Evolutionary conservation across 2,329 filamentous ascomycete genomes (phyloP), one percentile per base, ranked within the genome.

Genomic region (Penicillium sp.): DNA sequence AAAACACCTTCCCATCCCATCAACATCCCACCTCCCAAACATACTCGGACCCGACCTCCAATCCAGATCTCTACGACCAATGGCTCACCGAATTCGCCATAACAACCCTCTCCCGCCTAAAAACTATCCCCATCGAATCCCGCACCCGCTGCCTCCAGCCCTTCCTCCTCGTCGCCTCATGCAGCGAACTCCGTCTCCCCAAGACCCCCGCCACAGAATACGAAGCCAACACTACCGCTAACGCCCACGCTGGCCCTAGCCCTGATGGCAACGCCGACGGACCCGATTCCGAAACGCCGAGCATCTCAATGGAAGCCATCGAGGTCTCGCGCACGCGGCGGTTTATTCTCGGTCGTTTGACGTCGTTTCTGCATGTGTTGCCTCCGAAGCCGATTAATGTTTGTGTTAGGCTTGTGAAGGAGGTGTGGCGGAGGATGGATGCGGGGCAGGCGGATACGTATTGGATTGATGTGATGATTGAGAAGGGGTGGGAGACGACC

Each of bases 401-500:
- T 31, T 81, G 82, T 66, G 70, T 84, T 14, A 73, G 79, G 40
- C 71, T 85, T 11, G 79, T 85, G 36, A 77, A 78, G 56, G 82
- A 84, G 69, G 81, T 82, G 0, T 85, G 83, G 83, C 72, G 73
- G 47, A 73, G 79, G 54, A 76, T 83, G 65, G 83, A 85, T 67
- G 74, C 74, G 2, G 81, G 80, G 0, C 73, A 77, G 14, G 14
- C 56, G 6, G 74, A 80, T 31, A 74, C 77, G 4, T 84, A 83
- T 67, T 85, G 83, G 83, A 77, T 85, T 64, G 82, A 85, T 66
- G 77, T 85, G 6, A 82, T 84, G 79, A 80, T 83, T 63, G 81
- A 84, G 68, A 83, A 81, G 58, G 79, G 81, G 9, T 84, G 81
- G 81, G 81, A 85, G 68, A 84, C 82, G 14, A 79, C 84, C 27